Evolutionary conservation across 75 land plant genomes (phyloP).

Genomic region (Pinus albicaulis): DNA sequence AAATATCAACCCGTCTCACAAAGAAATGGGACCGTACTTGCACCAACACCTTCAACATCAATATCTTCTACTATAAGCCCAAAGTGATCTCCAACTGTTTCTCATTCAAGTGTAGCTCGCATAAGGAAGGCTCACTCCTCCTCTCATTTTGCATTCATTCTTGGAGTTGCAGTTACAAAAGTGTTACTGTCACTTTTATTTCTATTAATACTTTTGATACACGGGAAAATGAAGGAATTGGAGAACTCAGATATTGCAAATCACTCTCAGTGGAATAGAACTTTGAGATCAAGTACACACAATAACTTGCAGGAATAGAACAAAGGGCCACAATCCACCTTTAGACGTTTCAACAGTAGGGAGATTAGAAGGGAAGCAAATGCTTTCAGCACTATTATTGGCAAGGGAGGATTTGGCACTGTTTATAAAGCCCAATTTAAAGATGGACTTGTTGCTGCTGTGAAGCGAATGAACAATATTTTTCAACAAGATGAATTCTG

Average conservation of each 20-base stretch:
- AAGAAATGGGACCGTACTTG: background rate
- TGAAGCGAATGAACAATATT: conserved; percentile 26
- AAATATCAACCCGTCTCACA: conserved; percentile 13
- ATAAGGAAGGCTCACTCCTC: too few relatives aligned
- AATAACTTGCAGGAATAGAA: background rate
- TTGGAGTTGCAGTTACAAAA: too few relatives aligned
- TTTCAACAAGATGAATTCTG: background rate
- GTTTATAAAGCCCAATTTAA: conserved; percentile 27
- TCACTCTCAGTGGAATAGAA: background rate
- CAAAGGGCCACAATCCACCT: conserved; percentile 24
- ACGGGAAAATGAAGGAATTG: conserved; percentile 43
- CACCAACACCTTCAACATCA: too few relatives aligned
- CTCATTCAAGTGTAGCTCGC: too few relatives aligned
- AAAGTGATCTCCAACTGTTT: too few relatives aligned
- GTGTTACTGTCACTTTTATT: too few relatives aligned
- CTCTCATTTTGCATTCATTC: too few relatives aligned
- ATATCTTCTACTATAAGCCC: too few relatives aligned
- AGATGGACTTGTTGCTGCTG: conserved; percentile 16
- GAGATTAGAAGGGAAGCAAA: conserved; percentile 26
- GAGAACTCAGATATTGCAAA: conserved; percentile 13
- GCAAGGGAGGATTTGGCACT: conserved; percentile 32
- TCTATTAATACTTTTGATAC: too few relatives aligned
- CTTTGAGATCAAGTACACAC: too few relatives aligned
- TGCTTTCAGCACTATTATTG: conserved; percentile 21
- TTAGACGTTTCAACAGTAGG: conserved; percentile 15